Conservation (phyloP, 495 filamentous ascomycete species). For the Penicillium paradoxum region DNA sequence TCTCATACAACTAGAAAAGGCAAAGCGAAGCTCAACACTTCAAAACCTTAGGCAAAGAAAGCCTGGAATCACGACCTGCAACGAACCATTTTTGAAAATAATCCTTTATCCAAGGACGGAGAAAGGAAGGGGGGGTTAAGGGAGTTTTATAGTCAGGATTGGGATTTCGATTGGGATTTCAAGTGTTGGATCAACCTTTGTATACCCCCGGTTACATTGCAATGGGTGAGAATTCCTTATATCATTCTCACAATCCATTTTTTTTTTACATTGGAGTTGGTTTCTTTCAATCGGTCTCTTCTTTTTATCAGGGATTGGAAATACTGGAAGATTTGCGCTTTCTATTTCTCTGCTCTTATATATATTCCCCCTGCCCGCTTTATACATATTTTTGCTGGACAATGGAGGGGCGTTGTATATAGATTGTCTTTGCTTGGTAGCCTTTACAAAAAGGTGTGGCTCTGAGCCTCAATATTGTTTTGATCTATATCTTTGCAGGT, state of each 20-base stretch:
- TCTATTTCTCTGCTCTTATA: not conserved
- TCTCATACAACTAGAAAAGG: not conserved
- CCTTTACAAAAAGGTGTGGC: not conserved
- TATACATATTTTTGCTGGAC: slow-evolving; percentile 1
- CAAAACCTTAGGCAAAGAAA: not conserved
- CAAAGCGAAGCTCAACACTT: not conserved
- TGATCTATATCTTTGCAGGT: not conserved
- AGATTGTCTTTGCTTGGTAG: slow-evolving; percentile 3
- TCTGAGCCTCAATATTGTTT: not conserved
- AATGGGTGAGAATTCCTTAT: not conserved
- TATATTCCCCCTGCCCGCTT: not conserved
- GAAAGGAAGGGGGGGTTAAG: not conserved
- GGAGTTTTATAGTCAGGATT: slow-evolving; percentile 1
- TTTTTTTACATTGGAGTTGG: slow-evolving; percentile 2
- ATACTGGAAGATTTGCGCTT: not conserved
- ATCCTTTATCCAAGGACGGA: not conserved
- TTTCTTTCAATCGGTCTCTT: too few relatives aligned
- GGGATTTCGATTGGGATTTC: not conserved
- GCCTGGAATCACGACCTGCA: not conserved
- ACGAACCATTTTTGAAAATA: slow-evolving; percentile 6
- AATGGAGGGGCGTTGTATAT: slow-evolving; percentile 9
- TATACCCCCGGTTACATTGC: slow-evolving; percentile 8
- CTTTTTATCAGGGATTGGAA: too few relatives aligned
- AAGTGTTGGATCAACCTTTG: slow-evolving; percentile 5
- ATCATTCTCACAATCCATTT: slow-evolving; percentile 5